Evolutionary conservation across 306 rosid genomes (phyloP).

Genomic region (Sechiopsis laciniata): DNA sequence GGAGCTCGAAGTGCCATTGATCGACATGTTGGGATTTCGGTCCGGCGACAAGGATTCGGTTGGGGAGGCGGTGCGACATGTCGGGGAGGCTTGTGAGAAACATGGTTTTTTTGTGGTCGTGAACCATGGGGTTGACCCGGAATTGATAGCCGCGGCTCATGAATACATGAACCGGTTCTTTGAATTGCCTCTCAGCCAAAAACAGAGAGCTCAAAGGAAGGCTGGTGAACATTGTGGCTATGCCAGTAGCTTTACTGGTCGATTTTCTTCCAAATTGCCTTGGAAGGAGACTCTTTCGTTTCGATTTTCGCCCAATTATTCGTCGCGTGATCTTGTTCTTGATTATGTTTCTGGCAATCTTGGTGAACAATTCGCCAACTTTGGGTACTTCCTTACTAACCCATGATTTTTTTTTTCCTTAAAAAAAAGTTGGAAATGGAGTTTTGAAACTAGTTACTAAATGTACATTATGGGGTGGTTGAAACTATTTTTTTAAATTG

Average conservation of each 20-base stretch:
- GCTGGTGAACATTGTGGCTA: constrained; percentile 84
- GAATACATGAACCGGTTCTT: constrained; percentile 61
- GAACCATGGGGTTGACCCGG: constrained; percentile 62
- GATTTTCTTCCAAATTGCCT: constrained; percentile 82
- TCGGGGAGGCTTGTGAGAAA: constrained; percentile 65
- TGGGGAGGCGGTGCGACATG: constrained; percentile 42
- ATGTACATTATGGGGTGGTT: too few species aligned
- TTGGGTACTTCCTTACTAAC: constrained; percentile 40
- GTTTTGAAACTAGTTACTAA: too few species aligned
- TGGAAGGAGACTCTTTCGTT: constrained; percentile 93
- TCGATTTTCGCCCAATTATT: constrained; percentile 39
- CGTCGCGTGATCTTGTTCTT: constrained; percentile 31
- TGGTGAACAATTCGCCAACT: constrained; percentile 53
- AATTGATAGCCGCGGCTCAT: constrained; percentile 56
- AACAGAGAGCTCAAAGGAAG: constrained; percentile 47
- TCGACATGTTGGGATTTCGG: constrained; percentile 57
- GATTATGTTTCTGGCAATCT: constrained; percentile 44
- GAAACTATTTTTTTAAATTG: too few species aligned
- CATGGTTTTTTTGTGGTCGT: constrained; percentile 85
- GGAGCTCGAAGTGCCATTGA: constrained; percentile 56
- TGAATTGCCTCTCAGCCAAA: constrained; percentile 47
- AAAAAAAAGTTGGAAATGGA: too few species aligned
- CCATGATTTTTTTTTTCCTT: too few species aligned
- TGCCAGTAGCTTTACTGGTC: constrained; percentile 89
- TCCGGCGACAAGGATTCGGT: constrained; percentile 47